Percentiles rank a stretch among this genome's conserved stretches.
Conservation (phyloP, 768 basidiomycete species). For the Panaeolus cyanescens region DNA sequence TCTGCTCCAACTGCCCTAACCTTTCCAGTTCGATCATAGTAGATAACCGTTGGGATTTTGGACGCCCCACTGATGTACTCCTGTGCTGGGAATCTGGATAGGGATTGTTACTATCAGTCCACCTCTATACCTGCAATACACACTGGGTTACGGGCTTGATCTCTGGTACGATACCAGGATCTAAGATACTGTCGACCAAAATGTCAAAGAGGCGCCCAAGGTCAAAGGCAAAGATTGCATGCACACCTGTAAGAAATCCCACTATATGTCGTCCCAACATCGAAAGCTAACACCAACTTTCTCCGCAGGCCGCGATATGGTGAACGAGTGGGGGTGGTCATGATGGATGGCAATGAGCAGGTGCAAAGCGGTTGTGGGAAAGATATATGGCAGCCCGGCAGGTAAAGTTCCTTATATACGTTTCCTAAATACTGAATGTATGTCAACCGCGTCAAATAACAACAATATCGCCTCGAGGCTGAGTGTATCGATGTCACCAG, state of each 20-base stretch:
- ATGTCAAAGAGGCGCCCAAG: slow-evolving; percentile 14
- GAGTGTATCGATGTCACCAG: neutral
- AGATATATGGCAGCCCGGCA: slow-evolving; percentile 7
- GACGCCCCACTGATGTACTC: slow-evolving; percentile 46
- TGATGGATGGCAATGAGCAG: slow-evolving; percentile 3
- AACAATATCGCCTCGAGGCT: neutral
- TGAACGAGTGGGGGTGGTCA: slow-evolving; percentile 24
- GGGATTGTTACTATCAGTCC: slow-evolving; percentile 12
- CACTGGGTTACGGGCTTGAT: slow-evolving; percentile 48
- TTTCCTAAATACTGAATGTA: neutral
- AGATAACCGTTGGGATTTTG: slow-evolving; percentile 46
- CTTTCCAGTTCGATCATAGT: slow-evolving; percentile 42
- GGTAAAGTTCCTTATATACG: neutral
- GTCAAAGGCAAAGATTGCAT: neutral
- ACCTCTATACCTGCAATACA: slow-evolving; percentile 7
- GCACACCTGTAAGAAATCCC: slow-evolving; percentile 37
- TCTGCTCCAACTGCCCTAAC: slow-evolving; percentile 50
- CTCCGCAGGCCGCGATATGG: slow-evolving; percentile 37
- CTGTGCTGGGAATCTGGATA: slow-evolving; percentile 49
- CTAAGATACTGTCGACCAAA: slow-evolving; percentile 34
- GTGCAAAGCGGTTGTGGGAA: slow-evolving; percentile 9
- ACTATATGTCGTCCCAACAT: slow-evolving; percentile 45
- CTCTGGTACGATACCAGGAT: slow-evolving; percentile 38
- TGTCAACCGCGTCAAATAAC: neutral
- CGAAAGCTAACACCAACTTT: slow-evolving; percentile 45